Evolutionary conservation across 116 monocot species (phyloP).

Genomic region (Dioscorea cayenensis): DNA sequence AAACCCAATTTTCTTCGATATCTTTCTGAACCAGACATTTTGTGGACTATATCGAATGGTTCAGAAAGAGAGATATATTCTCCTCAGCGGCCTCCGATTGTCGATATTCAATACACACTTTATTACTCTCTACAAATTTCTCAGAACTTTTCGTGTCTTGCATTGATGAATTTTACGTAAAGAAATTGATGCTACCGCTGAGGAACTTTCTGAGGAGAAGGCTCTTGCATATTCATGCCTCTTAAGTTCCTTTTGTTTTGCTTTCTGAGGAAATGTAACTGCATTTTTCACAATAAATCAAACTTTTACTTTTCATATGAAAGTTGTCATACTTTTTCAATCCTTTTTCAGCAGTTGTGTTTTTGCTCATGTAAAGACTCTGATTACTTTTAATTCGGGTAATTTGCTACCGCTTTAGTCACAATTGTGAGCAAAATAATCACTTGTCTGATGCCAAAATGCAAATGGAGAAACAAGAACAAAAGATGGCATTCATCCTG

Average conservation of each 20-base stretch:
- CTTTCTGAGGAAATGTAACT: too few relatives aligned
- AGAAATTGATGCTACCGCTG: conserved; percentile 64
- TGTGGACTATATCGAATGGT: too few relatives aligned
- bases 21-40: not conserved
- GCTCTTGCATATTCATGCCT: conserved; percentile 64
- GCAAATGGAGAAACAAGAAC: too few relatives aligned
- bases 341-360: not conserved
- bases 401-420: not conserved
- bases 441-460: too few relatives aligned
- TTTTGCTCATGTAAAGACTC: not conserved
- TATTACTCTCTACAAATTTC: too few relatives aligned
- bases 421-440: too few relatives aligned
- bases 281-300: not conserved
- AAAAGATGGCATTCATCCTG: too few relatives aligned
- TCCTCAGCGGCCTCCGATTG: too few relatives aligned
- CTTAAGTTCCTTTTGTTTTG: conserved; percentile 2
- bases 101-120: too few relatives aligned
- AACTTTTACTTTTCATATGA: not conserved
- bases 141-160: conserved; percentile 26
- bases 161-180: conserved; percentile 68
- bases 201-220: conserved; percentile 71
- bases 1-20: not conserved
- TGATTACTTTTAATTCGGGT: not conserved
- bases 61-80: too few relatives aligned
- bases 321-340: not conserved